Evolutionary conservation across 1,284 basidiomycete genomes (phyloP).

Genomic region (Sporisorium scitamineum): DNA sequence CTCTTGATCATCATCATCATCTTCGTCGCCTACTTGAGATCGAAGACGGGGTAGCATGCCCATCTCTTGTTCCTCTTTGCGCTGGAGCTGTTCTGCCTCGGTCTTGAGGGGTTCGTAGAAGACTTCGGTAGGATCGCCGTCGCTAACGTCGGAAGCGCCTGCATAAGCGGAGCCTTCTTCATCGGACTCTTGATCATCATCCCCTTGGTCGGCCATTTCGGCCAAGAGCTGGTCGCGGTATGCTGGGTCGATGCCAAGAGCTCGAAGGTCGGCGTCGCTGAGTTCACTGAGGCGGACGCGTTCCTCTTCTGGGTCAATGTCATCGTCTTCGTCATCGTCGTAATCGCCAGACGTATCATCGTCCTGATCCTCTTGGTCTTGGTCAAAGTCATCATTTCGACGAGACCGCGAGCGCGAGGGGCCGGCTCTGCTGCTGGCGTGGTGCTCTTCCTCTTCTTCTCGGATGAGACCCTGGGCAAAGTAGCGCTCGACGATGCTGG

Average conservation of each 20-base stretch:
- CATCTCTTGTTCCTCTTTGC: slow-evolving; percentile 59
- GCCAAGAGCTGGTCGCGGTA: slow-evolving; percentile 35
- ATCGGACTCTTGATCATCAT: slow-evolving; percentile 52
- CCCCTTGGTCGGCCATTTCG: slow-evolving; percentile 50
- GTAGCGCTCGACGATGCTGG: slow-evolving; percentile 46
- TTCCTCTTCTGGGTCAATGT: slow-evolving; percentile 37
- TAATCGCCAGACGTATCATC: slow-evolving; percentile 35
- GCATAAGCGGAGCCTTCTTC: slow-evolving; percentile 54
- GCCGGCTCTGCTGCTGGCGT: slow-evolving; percentile 17
- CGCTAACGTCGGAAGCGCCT: slow-evolving; percentile 65
- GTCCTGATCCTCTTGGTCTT: slow-evolving; percentile 39
- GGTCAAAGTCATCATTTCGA: slow-evolving; percentile 34
- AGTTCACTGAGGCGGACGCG: slow-evolving; percentile 41
- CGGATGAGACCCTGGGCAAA: slow-evolving; percentile 67
- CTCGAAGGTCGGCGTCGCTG: slow-evolving; percentile 55
- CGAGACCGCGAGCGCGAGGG: slow-evolving; percentile 24
- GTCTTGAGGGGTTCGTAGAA: slow-evolving; percentile 63
- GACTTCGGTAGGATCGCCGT: slow-evolving; percentile 57
- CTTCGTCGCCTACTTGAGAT: slow-evolving; percentile 34
- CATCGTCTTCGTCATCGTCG: slow-evolving; percentile 55
- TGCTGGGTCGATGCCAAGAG: slow-evolving; percentile 55
- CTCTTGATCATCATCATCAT: slow-evolving; percentile 26
- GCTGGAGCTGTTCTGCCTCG: slow-evolving; percentile 60
- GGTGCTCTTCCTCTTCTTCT: slow-evolving; percentile 46
- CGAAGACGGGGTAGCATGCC: slow-evolving; percentile 45